Evolutionary conservation across 805 yeast genomes (phyloP), one percentile per base, ranked within the genome.

Genomic region (Wickerhamomyces sydowiorum): DNA sequence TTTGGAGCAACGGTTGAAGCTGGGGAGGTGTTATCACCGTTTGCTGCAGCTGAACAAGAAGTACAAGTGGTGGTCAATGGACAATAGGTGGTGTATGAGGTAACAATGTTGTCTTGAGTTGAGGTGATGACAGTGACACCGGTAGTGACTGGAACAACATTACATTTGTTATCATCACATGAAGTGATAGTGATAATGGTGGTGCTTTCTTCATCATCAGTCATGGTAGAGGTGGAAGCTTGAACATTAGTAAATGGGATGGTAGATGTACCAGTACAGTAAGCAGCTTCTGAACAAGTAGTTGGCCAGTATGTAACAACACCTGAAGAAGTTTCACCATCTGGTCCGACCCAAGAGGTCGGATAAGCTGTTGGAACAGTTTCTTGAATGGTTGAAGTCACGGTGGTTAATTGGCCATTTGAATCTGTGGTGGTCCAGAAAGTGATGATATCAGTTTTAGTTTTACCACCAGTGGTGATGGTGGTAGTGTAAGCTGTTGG

Each of bases 171-270:
- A 29, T 53, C 52, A 33, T 48, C 53, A 55, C 69, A 64, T 36
- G 62, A 57, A 42, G 69, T 63, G 52, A 63, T 52, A 49, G 69
- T 65, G 17, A 62, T 60, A 44, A 59, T 49, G 40, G 66, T 61
- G 47, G 67, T 63, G 27, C 27, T 24, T 24, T 24, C 27, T 12
- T 12, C 12, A 12, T 8, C 12, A 12, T 8, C 12, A 8, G 27
- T 24, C 8, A 12, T 12, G 8, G 27, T 8, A 8, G 27, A 24
- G 12, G 27, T 24, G 27, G 27, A 24, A n/a, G n/a, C n/a, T n/a
- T n/a, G n/a, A n/a, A n/a, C n/a, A n/a, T n/a, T n/a, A n/a, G 27
- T 12, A 24, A 24, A 8, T 8, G 27, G 8, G 12, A 12, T 24
- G 12, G 27, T 12, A 12, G 27, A 8, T 14, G 13, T 22, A 24